Percentiles rank a stretch among this genome's conserved stretches.
Evolutionary conservation across 2,329 filamentous ascomycete genomes (phyloP).

Genomic region (Penicillium sclerotiorum): DNA sequence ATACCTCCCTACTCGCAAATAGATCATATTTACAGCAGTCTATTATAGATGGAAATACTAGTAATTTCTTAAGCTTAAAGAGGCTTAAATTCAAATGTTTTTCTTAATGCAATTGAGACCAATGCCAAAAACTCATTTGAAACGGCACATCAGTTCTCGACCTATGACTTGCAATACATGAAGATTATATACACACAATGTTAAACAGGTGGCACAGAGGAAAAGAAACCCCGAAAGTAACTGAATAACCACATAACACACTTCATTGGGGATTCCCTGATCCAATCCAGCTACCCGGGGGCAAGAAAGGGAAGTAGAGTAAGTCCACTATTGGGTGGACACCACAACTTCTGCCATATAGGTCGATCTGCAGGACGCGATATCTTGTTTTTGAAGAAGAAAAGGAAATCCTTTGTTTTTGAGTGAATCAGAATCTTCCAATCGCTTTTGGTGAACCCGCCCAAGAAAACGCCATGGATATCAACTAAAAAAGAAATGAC

Average conservation of each 20-base stretch:
- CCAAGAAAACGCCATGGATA: slow-evolving; percentile 47
- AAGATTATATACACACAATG: slow-evolving; percentile 25
- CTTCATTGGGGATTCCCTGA: slow-evolving; percentile 4
- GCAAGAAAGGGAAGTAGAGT: background rate
- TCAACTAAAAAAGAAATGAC: slow-evolving; percentile 36
- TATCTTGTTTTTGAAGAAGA: slow-evolving; percentile 8
- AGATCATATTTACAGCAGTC: no score
- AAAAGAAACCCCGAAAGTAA: slow-evolving; percentile 14
- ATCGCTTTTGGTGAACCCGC: slow-evolving; percentile 40
- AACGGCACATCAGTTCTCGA: slow-evolving; percentile 7
- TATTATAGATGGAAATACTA: no score
- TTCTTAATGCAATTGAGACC: background rate
- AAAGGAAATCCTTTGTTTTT: slow-evolving; percentile 6
- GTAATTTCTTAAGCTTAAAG: no score
- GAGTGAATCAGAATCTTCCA: slow-evolving; percentile 20
- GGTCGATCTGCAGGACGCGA: slow-evolving; percentile 7
- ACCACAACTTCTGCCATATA: slow-evolving; percentile 10
- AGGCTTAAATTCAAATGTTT: background rate
- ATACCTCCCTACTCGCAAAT: no score
- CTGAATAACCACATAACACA: slow-evolving; percentile 13
- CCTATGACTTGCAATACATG: slow-evolving; percentile 15
- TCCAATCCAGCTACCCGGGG: background rate
- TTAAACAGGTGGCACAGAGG: slow-evolving; percentile 6
- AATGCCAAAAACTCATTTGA: background rate
- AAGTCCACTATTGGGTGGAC: background rate